A percentile compares a stretch with the other conserved stretches of the same genome.
Conservation (phyloP, 805 yeast genomes). For the Brettanomyces nanus region DNA sequence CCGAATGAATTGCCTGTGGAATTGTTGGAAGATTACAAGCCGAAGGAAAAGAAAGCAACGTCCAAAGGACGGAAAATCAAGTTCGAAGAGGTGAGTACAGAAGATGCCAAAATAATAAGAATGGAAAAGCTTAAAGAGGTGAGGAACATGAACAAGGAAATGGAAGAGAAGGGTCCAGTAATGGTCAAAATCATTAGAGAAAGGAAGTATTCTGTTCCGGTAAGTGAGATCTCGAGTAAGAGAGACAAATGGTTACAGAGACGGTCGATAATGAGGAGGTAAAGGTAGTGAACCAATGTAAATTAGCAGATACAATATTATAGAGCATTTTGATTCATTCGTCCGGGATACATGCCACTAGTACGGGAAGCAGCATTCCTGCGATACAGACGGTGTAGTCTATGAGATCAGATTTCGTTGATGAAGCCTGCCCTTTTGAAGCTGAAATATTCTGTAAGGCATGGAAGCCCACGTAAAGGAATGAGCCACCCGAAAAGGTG, state of each 20-base stretch:
- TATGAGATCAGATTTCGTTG: too few relatives aligned
- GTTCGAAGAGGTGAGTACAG: conserved; percentile 24
- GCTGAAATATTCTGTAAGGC: too few relatives aligned
- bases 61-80: conserved; percentile 25
- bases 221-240: conserved; percentile 13
- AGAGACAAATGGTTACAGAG: conserved; percentile 23
- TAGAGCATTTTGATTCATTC: conserved; percentile 4
- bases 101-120: conserved; percentile 11
- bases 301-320: not conserved
- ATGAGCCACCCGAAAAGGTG: conserved; percentile 65
- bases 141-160: conserved; percentile 7
- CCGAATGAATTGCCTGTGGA: conserved; percentile 33
- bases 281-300: not conserved
- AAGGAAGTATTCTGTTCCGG: conserved; percentile 16
- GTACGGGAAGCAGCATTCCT: conserved; percentile 24
- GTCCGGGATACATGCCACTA: conserved; percentile 20
- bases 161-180: conserved; percentile 34
- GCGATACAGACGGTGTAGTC: conserved; percentile 14
- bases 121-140: conserved; percentile 9
- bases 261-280: conserved; percentile 17
- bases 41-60: conserved; percentile 7
- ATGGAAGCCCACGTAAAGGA: conserved; percentile 62
- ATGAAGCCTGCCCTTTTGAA: too few relatives aligned
- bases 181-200: conserved; percentile 28
- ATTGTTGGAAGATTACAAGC: conserved; percentile 25